These are phyloP conservation scores for Auricularia sp. DNA, from an alignment of 768 basidiomycete genomes.

Conservation along the genomic window DNA sequence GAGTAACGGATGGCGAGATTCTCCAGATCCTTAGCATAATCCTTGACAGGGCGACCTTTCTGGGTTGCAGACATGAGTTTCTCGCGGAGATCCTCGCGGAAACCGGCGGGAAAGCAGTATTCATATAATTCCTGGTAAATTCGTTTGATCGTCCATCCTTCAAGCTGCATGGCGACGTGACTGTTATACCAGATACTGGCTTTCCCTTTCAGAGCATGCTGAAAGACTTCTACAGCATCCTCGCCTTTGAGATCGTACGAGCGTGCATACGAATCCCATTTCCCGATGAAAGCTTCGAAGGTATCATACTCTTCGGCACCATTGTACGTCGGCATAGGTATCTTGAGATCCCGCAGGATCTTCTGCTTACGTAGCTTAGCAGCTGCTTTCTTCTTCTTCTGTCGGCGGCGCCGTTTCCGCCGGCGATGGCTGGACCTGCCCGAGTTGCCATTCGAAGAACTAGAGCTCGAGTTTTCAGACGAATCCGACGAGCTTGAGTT, in stretches of 20 bases:
- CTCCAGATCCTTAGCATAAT: constrained; percentile 26
- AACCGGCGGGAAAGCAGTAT: constrained; percentile 27
- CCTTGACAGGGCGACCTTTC: constrained; percentile 16
- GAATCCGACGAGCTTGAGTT: too few species aligned
- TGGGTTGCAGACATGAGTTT: constrained; percentile 18
- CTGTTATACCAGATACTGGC: constrained; percentile 25
- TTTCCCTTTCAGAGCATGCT: constrained; percentile 19
- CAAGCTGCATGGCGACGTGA: constrained; percentile 16
- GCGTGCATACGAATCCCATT: background rate
- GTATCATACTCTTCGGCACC: background rate
- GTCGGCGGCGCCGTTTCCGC: too few species aligned
- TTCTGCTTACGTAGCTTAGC: too few species aligned
- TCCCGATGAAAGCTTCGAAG: background rate
- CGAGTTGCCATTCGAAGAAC: too few species aligned
- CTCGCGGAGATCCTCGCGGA: constrained; percentile 15
- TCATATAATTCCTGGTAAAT: constrained; percentile 28
- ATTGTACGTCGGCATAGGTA: background rate
- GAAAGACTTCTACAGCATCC: background rate
- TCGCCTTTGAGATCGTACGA: background rate
- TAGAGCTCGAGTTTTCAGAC: too few species aligned
- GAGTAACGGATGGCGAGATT: constrained; percentile 28
- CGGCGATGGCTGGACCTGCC: too few species aligned
- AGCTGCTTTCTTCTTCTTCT: too few species aligned
- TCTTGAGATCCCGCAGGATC: too few species aligned
- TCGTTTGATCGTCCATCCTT: constrained; percentile 17